Evolutionary conservation across 768 basidiomycete genomes (phyloP).

Genomic region (Suillus placidus): DNA sequence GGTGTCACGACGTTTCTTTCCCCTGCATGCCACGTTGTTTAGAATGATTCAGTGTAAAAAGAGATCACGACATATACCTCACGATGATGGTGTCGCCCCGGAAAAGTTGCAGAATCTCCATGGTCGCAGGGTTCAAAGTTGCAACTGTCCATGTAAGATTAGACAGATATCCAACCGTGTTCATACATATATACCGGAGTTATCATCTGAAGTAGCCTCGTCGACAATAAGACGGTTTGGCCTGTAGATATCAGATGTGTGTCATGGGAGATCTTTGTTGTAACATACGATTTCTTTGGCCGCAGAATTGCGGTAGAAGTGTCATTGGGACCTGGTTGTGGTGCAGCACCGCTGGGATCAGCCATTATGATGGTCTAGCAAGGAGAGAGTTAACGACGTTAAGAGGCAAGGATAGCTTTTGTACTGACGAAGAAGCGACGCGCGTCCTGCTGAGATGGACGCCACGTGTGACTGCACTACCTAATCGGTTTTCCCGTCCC

Average conservation of each 20-base stretch:
- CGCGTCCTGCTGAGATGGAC: constrained; percentile 29
- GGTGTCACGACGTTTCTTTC: constrained; percentile 97
- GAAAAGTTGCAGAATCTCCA: constrained; percentile 93
- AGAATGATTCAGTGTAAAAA: constrained; percentile 1
- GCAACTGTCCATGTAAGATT: constrained; percentile 58
- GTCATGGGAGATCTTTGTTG: constrained; percentile 17
- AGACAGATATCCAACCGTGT: constrained; percentile 18
- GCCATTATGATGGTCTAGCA: constrained; percentile 46
- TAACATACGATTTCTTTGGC: constrained; percentile 94
- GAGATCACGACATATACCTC: constrained; percentile 52
- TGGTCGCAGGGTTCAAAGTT: constrained; percentile 93
- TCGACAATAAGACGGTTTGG: constrained; percentile 98
- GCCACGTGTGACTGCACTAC: constrained; percentile 16
- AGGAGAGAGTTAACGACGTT: constrained; percentile 11
- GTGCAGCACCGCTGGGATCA: constrained; percentile 82
- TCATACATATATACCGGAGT: constrained; percentile 69
- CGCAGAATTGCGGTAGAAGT: constrained; percentile 93
- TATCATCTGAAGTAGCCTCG: constrained; percentile 92
- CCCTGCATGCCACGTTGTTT: constrained; percentile 47
- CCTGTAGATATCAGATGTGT: constrained; percentile 45
- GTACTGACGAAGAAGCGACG: constrained; percentile 26
- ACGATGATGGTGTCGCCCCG: constrained; percentile 96
- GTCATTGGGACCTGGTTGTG: constrained; percentile 87
- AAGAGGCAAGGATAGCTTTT: constrained; percentile 15
- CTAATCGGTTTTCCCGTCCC: constrained; percentile 11